Base-by-base conservation (phyloP, 192 early-diverging fungal species). In the Backusella sp. region DNA sequence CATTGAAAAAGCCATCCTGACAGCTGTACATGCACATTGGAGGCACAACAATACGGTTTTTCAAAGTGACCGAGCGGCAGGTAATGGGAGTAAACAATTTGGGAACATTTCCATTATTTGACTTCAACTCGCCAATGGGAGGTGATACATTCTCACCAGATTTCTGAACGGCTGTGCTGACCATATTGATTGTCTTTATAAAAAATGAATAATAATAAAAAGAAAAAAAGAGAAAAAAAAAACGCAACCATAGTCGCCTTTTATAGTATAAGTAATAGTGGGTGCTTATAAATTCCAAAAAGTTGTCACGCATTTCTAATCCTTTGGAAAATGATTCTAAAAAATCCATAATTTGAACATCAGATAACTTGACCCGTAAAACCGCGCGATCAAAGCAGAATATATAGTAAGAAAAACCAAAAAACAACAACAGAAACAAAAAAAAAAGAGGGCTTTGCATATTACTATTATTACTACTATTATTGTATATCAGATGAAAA, bases 11-110 rank as follows among this genome's bases (percentile, higher is more conserved):
- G 0, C 93, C 93, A 76, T 94, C 90, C 15, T 87, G 69, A 7
- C 87, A 78, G n/a, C 89, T 90, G 83, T 93, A 94, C 87, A 87
- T 90, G 86, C 94, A 95, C 94, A 95, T 96, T 56, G 95, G 95
- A 28, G 92, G 86, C 65, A 94, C 90, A 1, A 82, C 83, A 17
- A 93, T 79, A n/a, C 94, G 89, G 84, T 96, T 97, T 49, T 92
- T 91, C 70, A 95, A 85, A 7, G 88, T 91, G 49, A 93, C 72
- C 2, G 81, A 79, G 69, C 92, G 89, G 76, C 94, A 79, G 0
- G 78, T 89, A 41, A 95, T 79, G 0, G 96, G 94, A 72, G 85
- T 80, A 80, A 92, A 95, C 15, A 95, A 83, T 52, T 81, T 81
- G 65, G 70, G 66, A 62, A 53, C 21, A 8, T 21, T 21, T 53